Evolutionary conservation across 176 grass and related monocot genomes (phyloP).

Genomic region (Eragrostis nindensis): DNA sequence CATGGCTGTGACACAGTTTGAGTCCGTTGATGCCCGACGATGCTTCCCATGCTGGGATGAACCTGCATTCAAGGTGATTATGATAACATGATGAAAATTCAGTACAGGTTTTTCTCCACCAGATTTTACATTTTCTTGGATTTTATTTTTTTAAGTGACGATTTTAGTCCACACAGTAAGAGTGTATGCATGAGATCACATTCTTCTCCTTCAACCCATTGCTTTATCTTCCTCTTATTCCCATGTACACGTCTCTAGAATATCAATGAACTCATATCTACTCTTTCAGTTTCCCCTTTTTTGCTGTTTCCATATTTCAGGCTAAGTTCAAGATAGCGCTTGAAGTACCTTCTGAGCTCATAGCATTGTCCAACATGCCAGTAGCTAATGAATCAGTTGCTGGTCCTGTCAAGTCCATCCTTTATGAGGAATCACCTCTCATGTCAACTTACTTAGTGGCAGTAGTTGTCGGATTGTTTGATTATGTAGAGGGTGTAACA

Average conservation of each 20-base stretch:
- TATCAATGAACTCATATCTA: neutral
- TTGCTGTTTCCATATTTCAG: conserved; percentile 38
- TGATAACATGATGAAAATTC: neutral
- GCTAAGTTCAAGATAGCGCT: conserved; percentile 83
- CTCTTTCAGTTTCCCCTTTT: neutral
- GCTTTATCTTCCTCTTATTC: conserved; percentile 30
- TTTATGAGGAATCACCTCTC: conserved; percentile 71
- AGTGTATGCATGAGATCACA: neutral
- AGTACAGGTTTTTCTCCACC: neutral
- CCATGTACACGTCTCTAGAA: neutral
- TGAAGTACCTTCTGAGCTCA: conserved; percentile 65
- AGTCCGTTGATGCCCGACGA: conserved; percentile 75
- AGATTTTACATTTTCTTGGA: neutral
- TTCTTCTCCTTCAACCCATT: neutral
- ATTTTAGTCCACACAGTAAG: neutral
- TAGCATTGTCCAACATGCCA: conserved; percentile 92
- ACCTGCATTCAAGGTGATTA: conserved; percentile 78
- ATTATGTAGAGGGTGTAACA: conserved; percentile 67
- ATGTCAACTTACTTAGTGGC: conserved; percentile 98
- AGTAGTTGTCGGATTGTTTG: conserved; percentile 78
- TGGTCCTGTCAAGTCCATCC: conserved; percentile 55
- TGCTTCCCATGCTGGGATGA: conserved; percentile 97
- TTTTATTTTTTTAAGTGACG: neutral
- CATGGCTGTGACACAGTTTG: conserved; percentile 90
- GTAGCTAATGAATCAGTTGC: conserved; percentile 41